Conservation (phyloP, 202 grass and related monocot genomes). For the Bolboschoenoplectus hybrid region DNA sequence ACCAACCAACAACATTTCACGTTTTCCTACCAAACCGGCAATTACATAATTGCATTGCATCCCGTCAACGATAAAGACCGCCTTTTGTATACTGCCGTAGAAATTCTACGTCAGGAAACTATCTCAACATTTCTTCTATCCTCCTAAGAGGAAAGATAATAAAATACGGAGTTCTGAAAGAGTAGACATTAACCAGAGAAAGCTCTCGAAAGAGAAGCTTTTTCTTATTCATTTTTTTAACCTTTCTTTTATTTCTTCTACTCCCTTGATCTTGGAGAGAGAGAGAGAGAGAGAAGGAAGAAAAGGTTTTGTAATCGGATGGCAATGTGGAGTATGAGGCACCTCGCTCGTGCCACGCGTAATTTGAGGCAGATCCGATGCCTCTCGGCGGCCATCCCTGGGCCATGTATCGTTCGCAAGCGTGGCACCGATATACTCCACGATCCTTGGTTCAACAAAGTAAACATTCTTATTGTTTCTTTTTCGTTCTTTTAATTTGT, state of each 20-base stretch:
- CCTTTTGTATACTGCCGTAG: slow-evolving; percentile 16
- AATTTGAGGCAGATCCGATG: slow-evolving; percentile 64
- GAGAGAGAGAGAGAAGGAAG: neutral
- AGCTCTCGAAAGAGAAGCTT: slow-evolving; percentile 38
- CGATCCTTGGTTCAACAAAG: slow-evolving; percentile 98
- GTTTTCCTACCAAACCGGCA: slow-evolving; percentile 17
- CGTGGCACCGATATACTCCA: slow-evolving; percentile 96
- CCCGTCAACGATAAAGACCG: neutral
- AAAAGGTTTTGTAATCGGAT: neutral
- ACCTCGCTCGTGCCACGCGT: slow-evolving; percentile 40
- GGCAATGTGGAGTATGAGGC: slow-evolving; percentile 37
- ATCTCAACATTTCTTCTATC: neutral
- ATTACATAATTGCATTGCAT: too few species aligned
- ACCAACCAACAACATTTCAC: slow-evolving; percentile 5
- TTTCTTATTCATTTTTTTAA: neutral
- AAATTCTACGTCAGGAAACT: neutral
- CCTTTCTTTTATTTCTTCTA: neutral
- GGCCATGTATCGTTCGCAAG: slow-evolving; percentile 93
- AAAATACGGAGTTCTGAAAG: neutral
- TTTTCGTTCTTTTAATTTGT: neutral
- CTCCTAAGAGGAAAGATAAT: neutral
- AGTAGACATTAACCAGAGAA: neutral
- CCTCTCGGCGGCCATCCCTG: slow-evolving; percentile 59
- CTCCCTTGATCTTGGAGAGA: slow-evolving; percentile 22
- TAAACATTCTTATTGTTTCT: slow-evolving; percentile 14